Evolutionary conservation across 225 moss, liverwort and hornwort species (phyloP).

Genomic region (Takakia lepidozioides): DNA sequence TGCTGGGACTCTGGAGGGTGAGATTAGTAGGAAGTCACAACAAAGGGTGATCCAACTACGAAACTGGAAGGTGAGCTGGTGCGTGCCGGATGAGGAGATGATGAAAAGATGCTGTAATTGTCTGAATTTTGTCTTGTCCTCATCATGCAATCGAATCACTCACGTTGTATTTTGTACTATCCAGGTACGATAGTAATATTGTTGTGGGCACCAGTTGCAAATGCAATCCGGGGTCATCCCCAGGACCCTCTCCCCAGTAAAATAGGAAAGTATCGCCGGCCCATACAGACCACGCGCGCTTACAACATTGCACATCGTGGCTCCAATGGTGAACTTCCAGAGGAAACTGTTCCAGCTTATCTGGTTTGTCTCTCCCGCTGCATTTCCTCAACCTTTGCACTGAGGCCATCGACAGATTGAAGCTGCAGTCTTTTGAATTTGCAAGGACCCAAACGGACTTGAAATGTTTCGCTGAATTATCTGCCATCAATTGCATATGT

Average conservation of each 20-base stretch:
- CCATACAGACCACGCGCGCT: constrained; percentile 34
- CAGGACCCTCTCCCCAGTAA: constrained; percentile 5
- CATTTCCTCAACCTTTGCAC: not conserved
- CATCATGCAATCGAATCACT: too few species aligned
- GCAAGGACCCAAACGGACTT: not conserved
- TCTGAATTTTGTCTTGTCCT: too few species aligned
- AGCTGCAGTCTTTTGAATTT: not conserved
- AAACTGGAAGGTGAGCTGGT: too few species aligned
- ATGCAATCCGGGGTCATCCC: constrained; percentile 28
- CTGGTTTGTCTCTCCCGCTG: constrained; percentile 13
- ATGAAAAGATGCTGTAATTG: too few species aligned
- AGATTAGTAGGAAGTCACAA: too few species aligned
- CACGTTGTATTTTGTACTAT: too few species aligned
- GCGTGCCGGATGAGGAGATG: too few species aligned
- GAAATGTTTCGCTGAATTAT: not conserved
- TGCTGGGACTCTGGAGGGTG: too few species aligned
- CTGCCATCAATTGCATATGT: not conserved
- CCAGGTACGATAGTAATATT: too few species aligned
- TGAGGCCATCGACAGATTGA: not conserved
- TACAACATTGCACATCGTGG: constrained; percentile 55
- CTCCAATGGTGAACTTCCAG: constrained; percentile 37
- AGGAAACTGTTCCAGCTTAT: constrained; percentile 30
- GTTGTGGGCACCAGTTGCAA: too few species aligned
- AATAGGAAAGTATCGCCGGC: constrained; percentile 11
- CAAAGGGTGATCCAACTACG: too few species aligned